Evolutionary conservation across 1,284 basidiomycete genomes (phyloP), one percentile per base, ranked within the genome.

Genomic region (Tylopilus sp.): DNA sequence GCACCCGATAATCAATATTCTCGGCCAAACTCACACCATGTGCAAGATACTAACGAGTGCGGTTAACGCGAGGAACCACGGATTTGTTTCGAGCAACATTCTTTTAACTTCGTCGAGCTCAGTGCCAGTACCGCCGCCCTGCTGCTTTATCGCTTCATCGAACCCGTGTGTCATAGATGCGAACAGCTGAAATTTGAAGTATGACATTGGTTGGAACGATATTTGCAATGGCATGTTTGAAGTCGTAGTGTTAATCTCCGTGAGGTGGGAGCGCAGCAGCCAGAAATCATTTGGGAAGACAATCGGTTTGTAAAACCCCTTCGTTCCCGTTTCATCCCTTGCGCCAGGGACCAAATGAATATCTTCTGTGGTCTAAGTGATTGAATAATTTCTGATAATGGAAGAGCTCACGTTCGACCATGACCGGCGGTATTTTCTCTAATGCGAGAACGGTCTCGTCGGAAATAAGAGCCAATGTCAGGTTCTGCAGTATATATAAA

Each of bases 261-360:
- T 78, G 71, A 94, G 89, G 70, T 95, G 92, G 44, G 92, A 91
- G 56, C 90, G 89, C 19, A 96, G 85, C 68, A 91, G 85, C 96
- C 96, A 99, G 80, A 99, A 99, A 77, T 98, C 96, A 77, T 99
- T 99, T 10, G 95, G 89, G 81, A 94, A 99, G 54, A 98, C 77
- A 67, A 96, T 91, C 2, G 97, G 97, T 72, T 90, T 92, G 84
- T 97, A 96, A 71, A 84, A 89, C 12, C 86, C 88, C 69, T 84
- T 85, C 10, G 83, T 84, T 16, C 89, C 91, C 33, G 87, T 88
- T 44, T 84, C 78, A 68, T 94, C 91, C 44, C 90, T 86, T 60
- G 84, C 75, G 29, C 82, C 82, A 1, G 87, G 85, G 56, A 92
- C 79, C 41, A 91, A 78, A 66, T 89, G 79, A 33, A 94, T 74